These are phyloP conservation scores for Urochloa ruziziensis DNA, from an alignment of 176 grass and related monocot genomes.

Conservation along the genomic window DNA sequence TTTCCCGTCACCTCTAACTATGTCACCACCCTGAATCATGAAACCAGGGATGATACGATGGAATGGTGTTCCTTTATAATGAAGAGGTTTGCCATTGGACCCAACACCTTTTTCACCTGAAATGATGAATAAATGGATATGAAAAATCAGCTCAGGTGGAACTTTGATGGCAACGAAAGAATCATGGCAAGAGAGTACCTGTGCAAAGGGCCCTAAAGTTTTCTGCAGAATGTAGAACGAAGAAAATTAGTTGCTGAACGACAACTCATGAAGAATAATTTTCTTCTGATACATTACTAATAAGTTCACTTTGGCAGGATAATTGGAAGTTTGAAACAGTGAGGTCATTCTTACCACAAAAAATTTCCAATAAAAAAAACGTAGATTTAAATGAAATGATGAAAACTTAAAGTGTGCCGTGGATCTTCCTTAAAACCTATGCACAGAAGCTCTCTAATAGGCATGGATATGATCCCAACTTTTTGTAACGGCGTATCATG, in stretches of 20 bases:
- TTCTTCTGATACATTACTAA: neutral
- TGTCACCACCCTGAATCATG: slow-evolving; percentile 96
- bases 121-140: slow-evolving; percentile 19
- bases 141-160: slow-evolving; percentile 9
- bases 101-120: slow-evolving; percentile 81
- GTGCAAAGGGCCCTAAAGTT: slow-evolving; percentile 96
- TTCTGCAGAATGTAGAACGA: slow-evolving; percentile 53
- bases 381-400: neutral
- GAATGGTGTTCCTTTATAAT: slow-evolving; percentile 88
- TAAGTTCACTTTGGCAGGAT: neutral
- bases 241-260: neutral
- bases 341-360: neutral
- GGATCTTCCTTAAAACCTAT: neutral
- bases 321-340: neutral
- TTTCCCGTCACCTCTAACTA: slow-evolving; percentile 71
- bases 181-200: slow-evolving; percentile 49
- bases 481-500: neutral
- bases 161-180: neutral
- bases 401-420: neutral
- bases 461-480: neutral
- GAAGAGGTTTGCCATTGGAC: slow-evolving; percentile 69
- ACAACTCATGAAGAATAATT: neutral
- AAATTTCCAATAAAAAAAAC: neutral
- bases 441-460: neutral
- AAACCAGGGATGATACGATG: slow-evolving; percentile 93